These are phyloP conservation scores for Ormosia emarginata DNA, from an alignment of 306 rosid species.

Conservation along the genomic window DNA sequence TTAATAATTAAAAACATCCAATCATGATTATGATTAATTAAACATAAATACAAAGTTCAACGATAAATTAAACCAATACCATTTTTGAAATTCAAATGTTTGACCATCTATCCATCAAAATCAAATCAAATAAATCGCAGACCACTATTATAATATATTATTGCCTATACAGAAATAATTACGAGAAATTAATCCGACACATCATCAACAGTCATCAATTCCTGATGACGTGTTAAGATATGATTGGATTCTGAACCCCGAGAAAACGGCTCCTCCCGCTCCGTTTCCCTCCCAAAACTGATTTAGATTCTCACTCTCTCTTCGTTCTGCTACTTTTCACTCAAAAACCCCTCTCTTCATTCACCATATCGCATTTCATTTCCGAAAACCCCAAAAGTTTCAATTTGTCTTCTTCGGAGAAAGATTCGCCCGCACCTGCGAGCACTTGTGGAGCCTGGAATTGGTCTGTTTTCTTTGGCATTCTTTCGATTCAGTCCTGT, in stretches of 20 bases:
- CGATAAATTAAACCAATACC: background rate
- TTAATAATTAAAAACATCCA: no score
- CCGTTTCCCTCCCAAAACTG: constrained; percentile 24
- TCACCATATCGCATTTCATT: background rate
- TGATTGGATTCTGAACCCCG: background rate
- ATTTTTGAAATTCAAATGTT: constrained; percentile 8
- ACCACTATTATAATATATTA: background rate
- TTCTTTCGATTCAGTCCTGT: background rate
- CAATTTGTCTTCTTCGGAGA: background rate
- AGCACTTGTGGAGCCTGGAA: background rate
- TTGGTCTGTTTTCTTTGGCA: constrained; percentile 17
- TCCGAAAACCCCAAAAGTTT: background rate
- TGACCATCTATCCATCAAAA: background rate
- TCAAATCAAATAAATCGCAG: background rate
- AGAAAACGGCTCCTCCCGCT: constrained; percentile 36
- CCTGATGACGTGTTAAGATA: constrained; percentile 22
- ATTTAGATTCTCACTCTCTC: constrained; percentile 4
- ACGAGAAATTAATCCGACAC: background rate
- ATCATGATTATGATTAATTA: background rate
- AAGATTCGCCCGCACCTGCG: background rate
- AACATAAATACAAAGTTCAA: background rate
- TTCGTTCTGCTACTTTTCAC: background rate
- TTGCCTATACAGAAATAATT: background rate
- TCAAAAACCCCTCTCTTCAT: background rate
- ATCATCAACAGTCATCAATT: background rate